Conservation (phyloP, 768 basidiomycete genomes). For the Cystobasidium onofrii region DNA sequence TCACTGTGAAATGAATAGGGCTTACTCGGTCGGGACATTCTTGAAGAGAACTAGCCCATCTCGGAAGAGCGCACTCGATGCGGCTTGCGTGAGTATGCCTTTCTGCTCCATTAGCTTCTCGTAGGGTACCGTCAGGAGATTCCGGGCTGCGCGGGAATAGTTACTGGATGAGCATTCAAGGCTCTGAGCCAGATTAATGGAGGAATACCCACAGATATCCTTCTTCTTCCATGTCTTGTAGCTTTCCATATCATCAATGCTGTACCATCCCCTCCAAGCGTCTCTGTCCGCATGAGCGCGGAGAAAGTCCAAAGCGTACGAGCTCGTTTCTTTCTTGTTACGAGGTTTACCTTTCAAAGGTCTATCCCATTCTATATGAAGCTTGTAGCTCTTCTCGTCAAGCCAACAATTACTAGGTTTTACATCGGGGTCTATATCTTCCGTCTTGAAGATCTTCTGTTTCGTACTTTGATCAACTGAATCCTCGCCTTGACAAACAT, state of each 20-base stretch:
- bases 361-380: constrained; percentile 51
- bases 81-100: constrained; percentile 18
- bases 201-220: not conserved
- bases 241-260: constrained; percentile 9
- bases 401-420: constrained; percentile 50
- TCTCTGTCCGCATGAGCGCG: constrained; percentile 6
- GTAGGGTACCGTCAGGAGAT: constrained; percentile 17
- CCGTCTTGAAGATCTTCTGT: constrained; percentile 67
- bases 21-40: constrained; percentile 12
- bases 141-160: not conserved
- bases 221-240: constrained; percentile 51
- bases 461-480: constrained; percentile 69
- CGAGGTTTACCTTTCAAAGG: constrained; percentile 48
- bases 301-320: constrained; percentile 34
- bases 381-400: constrained; percentile 41
- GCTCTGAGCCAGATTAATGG: not conserved
- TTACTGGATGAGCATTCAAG: not conserved
- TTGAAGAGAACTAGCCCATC: constrained; percentile 21
- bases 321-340: constrained; percentile 26
- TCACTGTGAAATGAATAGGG: not conserved
- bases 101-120: constrained; percentile 5
- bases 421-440: constrained; percentile 56
- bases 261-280: constrained; percentile 9
- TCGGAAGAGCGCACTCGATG: constrained; percentile 8
- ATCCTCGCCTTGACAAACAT: constrained; percentile 64